Conservation (phyloP, 768 basidiomycete species). For the Kwoniella newhampshirensis region DNA sequence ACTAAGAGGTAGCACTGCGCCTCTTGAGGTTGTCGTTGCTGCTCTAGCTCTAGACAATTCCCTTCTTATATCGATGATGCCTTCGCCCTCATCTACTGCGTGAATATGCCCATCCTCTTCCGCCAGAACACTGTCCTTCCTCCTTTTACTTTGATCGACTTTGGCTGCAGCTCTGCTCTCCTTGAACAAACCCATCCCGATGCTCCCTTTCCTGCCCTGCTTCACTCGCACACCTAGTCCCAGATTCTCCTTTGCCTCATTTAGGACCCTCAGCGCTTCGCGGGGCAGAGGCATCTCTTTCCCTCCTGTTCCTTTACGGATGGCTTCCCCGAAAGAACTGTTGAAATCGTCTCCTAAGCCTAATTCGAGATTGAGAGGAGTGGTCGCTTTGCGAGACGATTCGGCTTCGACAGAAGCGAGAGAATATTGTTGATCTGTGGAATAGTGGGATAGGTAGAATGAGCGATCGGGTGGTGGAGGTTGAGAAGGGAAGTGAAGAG, state of each 20-base stretch:
- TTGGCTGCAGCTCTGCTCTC: constrained; percentile 40
- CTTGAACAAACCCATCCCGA: constrained; percentile 55
- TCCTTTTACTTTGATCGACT: constrained; percentile 9
- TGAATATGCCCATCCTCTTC: constrained; percentile 17
- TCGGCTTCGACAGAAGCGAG: constrained; percentile 20
- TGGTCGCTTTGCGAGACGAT: not conserved
- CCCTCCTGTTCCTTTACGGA: constrained; percentile 37
- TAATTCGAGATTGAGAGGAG: constrained; percentile 40
- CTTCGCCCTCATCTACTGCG: constrained; percentile 19
- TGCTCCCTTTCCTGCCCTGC: constrained; percentile 53
- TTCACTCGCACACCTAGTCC: constrained; percentile 30
- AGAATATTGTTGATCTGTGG: constrained; percentile 48
- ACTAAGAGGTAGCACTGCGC: not conserved
- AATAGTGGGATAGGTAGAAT: constrained; percentile 49
- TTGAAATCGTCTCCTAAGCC: constrained; percentile 52
- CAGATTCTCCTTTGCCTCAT: constrained; percentile 44
- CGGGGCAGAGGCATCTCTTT: constrained; percentile 44
- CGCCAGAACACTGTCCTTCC: constrained; percentile 16
- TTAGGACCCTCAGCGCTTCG: constrained; percentile 44
- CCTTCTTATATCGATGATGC: not conserved
- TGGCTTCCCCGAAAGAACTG: constrained; percentile 45
- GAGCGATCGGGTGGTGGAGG: constrained; percentile 14
- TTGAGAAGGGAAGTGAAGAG: constrained; percentile 27
- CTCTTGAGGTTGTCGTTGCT: constrained; percentile 2
- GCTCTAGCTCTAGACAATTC: constrained; percentile 6